A percentile compares a stretch with the other conserved stretches of the same genome.
Conservation (phyloP, 306 rosid species). For the Amphicarpaea edgeworthii region DNA sequence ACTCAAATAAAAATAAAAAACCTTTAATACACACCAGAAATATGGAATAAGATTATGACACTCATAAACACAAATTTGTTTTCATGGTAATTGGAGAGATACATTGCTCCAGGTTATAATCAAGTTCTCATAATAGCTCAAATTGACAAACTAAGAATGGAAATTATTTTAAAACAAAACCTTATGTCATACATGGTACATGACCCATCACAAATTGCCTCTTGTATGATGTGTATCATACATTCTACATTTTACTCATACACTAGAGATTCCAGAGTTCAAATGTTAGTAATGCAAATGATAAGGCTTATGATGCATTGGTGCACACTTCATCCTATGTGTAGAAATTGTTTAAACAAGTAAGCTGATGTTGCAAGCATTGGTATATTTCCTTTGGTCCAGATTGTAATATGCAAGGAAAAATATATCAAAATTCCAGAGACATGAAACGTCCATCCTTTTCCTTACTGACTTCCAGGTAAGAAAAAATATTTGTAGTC, state of each 20-base stretch:
- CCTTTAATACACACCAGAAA: slow-evolving; percentile 24
- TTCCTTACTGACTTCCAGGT: not conserved
- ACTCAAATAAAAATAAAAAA: not conserved
- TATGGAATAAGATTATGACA: not conserved
- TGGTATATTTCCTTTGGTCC: not conserved
- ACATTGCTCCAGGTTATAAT: not conserved
- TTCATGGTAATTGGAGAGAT: not conserved
- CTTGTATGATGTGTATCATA: not conserved
- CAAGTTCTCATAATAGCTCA: not conserved
- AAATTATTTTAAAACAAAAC: not conserved
- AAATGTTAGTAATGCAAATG: not conserved
- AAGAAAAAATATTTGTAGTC: slow-evolving; percentile 1
- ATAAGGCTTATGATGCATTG: not conserved
- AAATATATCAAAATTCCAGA: slow-evolving; percentile 22
- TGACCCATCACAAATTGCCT: not conserved
- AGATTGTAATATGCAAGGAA: not conserved
- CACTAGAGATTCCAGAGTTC: slow-evolving; percentile 13
- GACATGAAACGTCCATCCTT: not conserved
- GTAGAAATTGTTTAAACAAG: not conserved
- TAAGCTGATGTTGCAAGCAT: not conserved
- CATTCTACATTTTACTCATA: slow-evolving; percentile 9
- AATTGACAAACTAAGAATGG: slow-evolving; percentile 9
- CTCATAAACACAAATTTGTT: slow-evolving; percentile 6
- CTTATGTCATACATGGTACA: not conserved
- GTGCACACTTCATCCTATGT: not conserved